Evolutionary conservation across 139 green algal species (phyloP), one percentile per base, ranked within the genome.

Genomic region (Chlorella sp.): DNA sequence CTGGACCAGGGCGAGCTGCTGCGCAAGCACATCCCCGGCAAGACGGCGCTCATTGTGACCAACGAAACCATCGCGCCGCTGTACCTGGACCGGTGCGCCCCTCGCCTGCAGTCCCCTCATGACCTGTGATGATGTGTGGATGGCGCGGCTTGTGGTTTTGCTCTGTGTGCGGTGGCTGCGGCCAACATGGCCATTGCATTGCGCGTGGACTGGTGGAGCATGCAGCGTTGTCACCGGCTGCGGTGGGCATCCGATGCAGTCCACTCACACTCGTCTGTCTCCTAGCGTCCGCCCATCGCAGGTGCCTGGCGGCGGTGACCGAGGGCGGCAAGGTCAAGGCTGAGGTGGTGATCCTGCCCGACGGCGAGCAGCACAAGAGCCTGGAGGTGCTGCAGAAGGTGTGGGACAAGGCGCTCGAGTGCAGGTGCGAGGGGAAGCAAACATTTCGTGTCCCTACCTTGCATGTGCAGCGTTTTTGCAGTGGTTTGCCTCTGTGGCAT

Each of bases 341-440:
- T 20, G 91, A 95, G 56, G 63, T 60, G 30, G 90, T 98, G 30
- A 78, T 98, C 2, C 90, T 99, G 65, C 96, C 94, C 1, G 97
- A 99, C 80, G 97, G 97, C 15, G 97, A 99, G 92, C 87, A 98
- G 87, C 93, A 96, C 91, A 99, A 99, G 89, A 96, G 60, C 55
- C 86, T 99, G 81, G 93, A 98, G 38, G 92, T 94, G 63, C 83
- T 99, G 51, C 72, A 83, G 26, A 89, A 92, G 87, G 90, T 98
- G n/a, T 74, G 78, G 76, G 76, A 82, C 57, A 82, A 82, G 60
- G 76, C 76, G 76, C 57, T 82, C 16, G 26, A 36, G 63, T 36
- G 63, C 63, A 69, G 63, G 63, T 36, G 63, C 0, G 20, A 2
- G 18, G 60, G 21, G n/a, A n/a, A n/a, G n/a, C n/a, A n/a, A n/a